Percentiles rank a stretch among this genome's conserved stretches.
Evolutionary conservation across 2,329 filamentous ascomycete species (phyloP).

Genomic region (Scedosporium apiospermum): DNA sequence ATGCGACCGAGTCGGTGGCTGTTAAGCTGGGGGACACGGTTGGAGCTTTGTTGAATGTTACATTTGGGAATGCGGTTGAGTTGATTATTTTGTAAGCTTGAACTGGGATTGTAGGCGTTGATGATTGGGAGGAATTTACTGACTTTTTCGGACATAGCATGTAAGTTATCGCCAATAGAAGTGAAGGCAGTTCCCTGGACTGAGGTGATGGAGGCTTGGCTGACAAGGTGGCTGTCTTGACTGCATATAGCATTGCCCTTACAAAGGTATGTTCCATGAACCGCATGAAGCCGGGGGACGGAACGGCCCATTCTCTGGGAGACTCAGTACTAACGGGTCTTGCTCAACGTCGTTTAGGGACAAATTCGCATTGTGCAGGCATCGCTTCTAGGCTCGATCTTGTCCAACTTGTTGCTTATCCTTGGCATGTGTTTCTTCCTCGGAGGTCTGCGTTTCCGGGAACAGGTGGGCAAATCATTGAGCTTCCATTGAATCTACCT

Average conservation of each 20-base stretch:
- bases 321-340: not conserved
- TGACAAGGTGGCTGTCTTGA: not conserved
- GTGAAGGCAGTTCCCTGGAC: not conserved
- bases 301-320: not conserved
- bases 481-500: not conserved
- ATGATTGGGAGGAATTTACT: constrained; percentile 4
- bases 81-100: constrained; percentile 62
- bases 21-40: constrained; percentile 63
- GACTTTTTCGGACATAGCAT: constrained; percentile 28
- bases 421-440: constrained; percentile 86
- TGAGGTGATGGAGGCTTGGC: not conserved
- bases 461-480: constrained; percentile 51
- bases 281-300: not conserved
- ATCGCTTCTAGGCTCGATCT: constrained; percentile 78
- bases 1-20: constrained; percentile 68
- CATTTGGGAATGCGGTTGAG: constrained; percentile 72
- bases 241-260: constrained; percentile 1
- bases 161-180: constrained; percentile 29
- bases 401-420: constrained; percentile 81
- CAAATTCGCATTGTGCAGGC: constrained; percentile 90
- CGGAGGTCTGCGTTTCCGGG: constrained; percentile 75
- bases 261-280: not conserved
- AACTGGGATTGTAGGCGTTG: not conserved
- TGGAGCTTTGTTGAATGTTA: constrained; percentile 65
- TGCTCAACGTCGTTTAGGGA: constrained; percentile 31